Percentiles rank a stretch among this genome's conserved stretches.
Conservation (phyloP, 331 rosid species). For the Ulmus americana region DNA sequence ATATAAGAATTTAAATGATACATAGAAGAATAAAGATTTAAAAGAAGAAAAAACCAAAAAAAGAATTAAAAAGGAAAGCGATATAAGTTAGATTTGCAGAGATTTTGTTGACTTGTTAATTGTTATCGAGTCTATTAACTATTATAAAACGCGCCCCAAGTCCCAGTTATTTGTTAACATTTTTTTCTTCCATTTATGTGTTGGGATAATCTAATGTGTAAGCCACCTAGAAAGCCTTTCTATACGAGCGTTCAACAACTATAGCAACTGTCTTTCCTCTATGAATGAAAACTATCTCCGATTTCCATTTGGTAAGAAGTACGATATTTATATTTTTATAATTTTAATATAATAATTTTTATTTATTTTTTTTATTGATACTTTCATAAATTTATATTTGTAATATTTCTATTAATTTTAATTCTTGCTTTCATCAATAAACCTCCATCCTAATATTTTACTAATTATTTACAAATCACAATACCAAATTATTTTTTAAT, state of each 20-base stretch:
- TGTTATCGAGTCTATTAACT: not conserved
- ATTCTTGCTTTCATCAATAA: constrained; percentile 9
- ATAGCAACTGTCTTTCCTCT: not conserved
- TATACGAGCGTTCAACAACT: not conserved
- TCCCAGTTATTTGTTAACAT: not conserved
- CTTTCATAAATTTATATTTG: too few species aligned
- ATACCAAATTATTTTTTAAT: too few species aligned
- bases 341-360: too few species aligned
- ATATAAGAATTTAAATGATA: too few species aligned
- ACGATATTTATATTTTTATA: too few species aligned
- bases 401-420: too few species aligned
- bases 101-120: not conserved
- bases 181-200: constrained; percentile 1
- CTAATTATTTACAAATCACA: too few species aligned
- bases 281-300: too few species aligned
- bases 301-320: too few species aligned
- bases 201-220: constrained; percentile 1
- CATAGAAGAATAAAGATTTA: too few species aligned
- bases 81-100: not conserved
- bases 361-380: too few species aligned
- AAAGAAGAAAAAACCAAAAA: not conserved
- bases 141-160: not conserved
- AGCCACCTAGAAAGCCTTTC: not conserved
- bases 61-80: not conserved
- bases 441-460: not conserved